Conservation (phyloP, 2,329 filamentous ascomycete species). For the Leptosphaerulina australis region DNA sequence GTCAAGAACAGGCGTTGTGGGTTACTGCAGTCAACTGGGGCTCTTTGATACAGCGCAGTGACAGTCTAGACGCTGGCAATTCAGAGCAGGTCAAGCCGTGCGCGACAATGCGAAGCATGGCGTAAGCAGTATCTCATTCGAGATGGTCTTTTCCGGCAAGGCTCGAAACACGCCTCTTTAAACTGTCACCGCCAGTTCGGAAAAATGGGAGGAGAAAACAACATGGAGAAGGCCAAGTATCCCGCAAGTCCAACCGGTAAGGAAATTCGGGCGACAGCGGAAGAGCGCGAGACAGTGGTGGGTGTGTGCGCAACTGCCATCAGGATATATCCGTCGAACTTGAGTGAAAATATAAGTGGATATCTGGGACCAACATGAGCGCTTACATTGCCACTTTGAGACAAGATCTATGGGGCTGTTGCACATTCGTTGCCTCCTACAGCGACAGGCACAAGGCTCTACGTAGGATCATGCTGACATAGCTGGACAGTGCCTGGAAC, state of each 20-base stretch:
- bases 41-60: not conserved
- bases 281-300: constrained; percentile 6
- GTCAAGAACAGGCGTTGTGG: not conserved
- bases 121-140: too few species aligned
- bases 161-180: too few species aligned
- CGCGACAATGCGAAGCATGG: not conserved
- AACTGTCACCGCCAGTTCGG: too few species aligned
- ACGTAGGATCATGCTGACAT: not conserved
- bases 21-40: not conserved
- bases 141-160: too few species aligned
- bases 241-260: not conserved
- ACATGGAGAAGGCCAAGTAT: not conserved
- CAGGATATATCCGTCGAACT: constrained; percentile 1
- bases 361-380: not conserved
- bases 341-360: not conserved
- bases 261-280: constrained; percentile 7
- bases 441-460: not conserved
- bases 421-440: not conserved
- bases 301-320: constrained; percentile 1
- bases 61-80: not conserved
- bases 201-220: not conserved
- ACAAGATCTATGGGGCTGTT: not conserved
- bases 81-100: not conserved
- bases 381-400: constrained; percentile 1
- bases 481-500: not conserved